Percentiles rank a stretch among this genome's conserved stretches.
Evolutionary conservation across 2,329 filamentous ascomycete species (phyloP).

Genomic region (Cryphonectria carpinicola): DNA sequence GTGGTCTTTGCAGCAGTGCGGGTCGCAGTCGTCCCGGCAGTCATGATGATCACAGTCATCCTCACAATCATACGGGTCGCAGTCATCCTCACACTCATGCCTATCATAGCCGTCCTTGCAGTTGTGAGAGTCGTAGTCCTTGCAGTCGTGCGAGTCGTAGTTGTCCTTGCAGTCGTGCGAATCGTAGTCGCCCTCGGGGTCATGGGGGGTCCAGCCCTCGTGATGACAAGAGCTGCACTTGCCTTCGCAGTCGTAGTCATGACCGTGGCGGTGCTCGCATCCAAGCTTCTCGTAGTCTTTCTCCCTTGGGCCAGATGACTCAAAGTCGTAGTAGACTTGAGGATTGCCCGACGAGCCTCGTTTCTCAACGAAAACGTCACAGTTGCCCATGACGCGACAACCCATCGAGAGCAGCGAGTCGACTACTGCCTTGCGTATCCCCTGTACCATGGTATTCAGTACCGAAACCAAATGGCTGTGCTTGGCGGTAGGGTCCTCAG

Average conservation of each 20-base stretch:
- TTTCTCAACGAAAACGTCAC: conserved; percentile 3
- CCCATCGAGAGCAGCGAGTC: conserved; percentile 1
- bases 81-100: neutral
- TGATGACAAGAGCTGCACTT: neutral
- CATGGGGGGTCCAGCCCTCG: neutral
- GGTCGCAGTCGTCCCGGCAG: neutral
- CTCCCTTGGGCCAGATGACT: conserved; percentile 8
- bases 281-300: conserved; percentile 2
- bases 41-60: neutral
- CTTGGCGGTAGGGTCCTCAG: neutral
- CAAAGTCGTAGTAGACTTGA: neutral
- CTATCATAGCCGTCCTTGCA: neutral
- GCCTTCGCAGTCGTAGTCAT: conserved; percentile 2
- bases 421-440: neutral
- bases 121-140: neutral
- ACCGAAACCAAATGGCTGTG: neutral
- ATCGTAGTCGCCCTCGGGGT: neutral
- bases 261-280: neutral
- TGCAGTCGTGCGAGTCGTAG: neutral
- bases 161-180: neutral
- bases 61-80: neutral
- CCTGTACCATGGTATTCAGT: conserved; percentile 4
- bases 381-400: conserved; percentile 5
- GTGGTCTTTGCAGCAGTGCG: neutral
- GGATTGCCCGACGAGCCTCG: conserved; percentile 3